Percentiles rank a stretch among this genome's conserved stretches.
Evolutionary conservation across 345 rosid species (phyloP).

Genomic region (Acer yangbiense): DNA sequence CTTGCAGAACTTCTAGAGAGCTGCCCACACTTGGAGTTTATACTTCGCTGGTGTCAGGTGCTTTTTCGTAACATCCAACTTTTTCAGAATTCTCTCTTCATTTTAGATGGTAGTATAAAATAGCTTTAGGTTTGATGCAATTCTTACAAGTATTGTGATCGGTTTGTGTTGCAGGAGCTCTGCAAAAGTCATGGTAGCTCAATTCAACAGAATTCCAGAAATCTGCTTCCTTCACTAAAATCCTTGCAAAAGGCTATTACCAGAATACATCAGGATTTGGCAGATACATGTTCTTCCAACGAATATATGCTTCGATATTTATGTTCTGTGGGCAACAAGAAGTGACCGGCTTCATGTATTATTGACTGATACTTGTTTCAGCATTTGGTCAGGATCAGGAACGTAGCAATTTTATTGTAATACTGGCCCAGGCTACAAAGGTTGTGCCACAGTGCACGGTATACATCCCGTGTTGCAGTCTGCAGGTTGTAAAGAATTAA

Average conservation of each 20-base stretch:
- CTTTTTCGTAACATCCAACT: neutral
- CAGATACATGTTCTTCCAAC: conserved; percentile 89
- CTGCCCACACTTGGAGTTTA: conserved; percentile 86
- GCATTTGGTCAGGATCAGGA: neutral
- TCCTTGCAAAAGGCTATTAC: conserved; percentile 85
- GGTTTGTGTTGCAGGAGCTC: conserved; percentile 56
- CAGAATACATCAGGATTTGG: conserved; percentile 84
- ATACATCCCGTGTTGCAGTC: neutral
- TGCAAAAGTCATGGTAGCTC: conserved; percentile 83
- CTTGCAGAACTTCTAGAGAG: conserved; percentile 78
- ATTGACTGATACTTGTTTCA: neutral
- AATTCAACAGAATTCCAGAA: conserved; percentile 78
- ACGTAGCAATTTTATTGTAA: neutral
- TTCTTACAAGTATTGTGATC: conserved; percentile 1
- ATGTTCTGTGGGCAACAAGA: conserved; percentile 52
- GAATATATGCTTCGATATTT: conserved; percentile 83
- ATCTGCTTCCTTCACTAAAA: conserved; percentile 75
- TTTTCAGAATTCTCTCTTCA: neutral
- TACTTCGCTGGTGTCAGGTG: conserved; percentile 95
- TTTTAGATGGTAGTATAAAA: neutral
- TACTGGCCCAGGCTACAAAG: neutral
- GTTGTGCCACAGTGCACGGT: neutral
- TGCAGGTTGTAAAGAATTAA: neutral
- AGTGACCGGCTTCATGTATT: conserved; percentile 20
- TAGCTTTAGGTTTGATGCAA: neutral